These are phyloP conservation scores for Leccinellum luteum DNA, from an alignment of 768 basidiomycete species.

Conservation along the genomic window DNA sequence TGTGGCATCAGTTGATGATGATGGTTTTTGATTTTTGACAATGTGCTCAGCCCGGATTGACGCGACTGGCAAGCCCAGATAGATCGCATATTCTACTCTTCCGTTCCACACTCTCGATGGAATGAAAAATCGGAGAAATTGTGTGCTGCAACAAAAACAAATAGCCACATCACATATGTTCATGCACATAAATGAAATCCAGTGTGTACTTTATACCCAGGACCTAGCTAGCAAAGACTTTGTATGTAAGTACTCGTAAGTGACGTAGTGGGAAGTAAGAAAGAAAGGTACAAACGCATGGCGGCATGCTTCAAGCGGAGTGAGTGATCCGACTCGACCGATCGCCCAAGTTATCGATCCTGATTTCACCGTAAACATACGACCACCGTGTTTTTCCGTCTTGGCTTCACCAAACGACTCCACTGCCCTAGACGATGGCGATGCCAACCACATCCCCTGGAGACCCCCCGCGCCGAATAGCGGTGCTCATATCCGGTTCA, in stretches of 20 bases:
- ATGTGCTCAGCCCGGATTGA: slow-evolving; percentile 65
- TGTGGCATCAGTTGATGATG: slow-evolving; percentile 9
- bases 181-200: too few species aligned
- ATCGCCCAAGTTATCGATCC: neutral
- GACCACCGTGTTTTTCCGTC: slow-evolving; percentile 6
- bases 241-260: too few species aligned
- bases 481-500: slow-evolving; percentile 62
- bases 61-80: slow-evolving; percentile 17
- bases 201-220: too few species aligned
- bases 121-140: slow-evolving; percentile 9
- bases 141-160: slow-evolving; percentile 9
- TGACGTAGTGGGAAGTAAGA: neutral
- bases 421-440: neutral
- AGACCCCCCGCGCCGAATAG: slow-evolving; percentile 13
- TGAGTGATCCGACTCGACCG: neutral
- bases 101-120: slow-evolving; percentile 2
- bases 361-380: neutral
- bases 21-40: neutral
- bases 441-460: neutral
- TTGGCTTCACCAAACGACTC: neutral
- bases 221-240: neutral
- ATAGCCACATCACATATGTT: too few species aligned
- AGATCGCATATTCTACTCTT: neutral
- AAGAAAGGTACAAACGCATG: neutral
- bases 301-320: neutral